Conservation (phyloP, 352 stramenopile genomes). For the Achlya hypogyna region DNA sequence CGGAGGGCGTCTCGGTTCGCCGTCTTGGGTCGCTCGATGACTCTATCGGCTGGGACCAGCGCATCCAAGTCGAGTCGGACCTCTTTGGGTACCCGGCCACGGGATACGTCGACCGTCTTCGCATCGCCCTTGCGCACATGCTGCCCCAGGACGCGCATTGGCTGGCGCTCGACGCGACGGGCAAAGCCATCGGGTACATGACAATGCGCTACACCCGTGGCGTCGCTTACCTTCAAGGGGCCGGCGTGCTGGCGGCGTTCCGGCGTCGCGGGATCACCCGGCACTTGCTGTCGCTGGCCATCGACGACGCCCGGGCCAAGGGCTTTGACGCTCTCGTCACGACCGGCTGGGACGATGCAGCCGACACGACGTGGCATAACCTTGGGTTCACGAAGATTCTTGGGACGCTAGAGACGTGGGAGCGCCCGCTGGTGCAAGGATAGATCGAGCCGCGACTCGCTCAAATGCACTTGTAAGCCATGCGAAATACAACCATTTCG, state of each 20-base stretch:
- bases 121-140: neutral
- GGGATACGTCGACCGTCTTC: neutral
- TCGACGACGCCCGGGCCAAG: neutral
- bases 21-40: neutral
- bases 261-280: neutral
- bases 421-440: neutral
- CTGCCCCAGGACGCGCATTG: neutral
- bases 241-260: neutral
- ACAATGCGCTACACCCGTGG: neutral
- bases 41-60: neutral
- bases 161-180: neutral
- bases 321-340: neutral
- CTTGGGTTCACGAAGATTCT: neutral
- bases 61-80: neutral
- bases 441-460: too few relatives aligned
- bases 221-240: neutral
- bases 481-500: too few relatives aligned
- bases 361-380: neutral
- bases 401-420: neutral
- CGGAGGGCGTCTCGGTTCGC: neutral
- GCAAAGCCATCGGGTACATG: neutral
- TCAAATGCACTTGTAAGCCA: too few relatives aligned
- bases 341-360: neutral
- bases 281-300: neutral
- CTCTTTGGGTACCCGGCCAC: neutral